Evolutionary conservation across 768 basidiomycete genomes (phyloP).

Genomic region (Scleroderma bovista): DNA sequence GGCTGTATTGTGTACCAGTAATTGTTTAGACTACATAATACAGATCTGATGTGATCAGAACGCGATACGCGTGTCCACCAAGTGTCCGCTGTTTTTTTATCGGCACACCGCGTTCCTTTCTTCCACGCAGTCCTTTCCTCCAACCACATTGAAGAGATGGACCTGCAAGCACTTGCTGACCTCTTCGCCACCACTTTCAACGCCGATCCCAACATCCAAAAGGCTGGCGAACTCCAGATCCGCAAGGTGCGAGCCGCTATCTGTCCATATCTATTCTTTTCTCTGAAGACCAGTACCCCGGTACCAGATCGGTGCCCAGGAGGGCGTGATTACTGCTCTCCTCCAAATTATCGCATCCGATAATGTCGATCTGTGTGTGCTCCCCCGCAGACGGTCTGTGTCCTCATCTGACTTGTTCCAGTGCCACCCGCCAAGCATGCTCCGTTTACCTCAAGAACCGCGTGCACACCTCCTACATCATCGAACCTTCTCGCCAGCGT

Average conservation of each 20-base stretch:
- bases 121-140: conserved; percentile 1
- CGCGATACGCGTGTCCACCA: conserved; percentile 19
- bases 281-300: conserved; percentile 1
- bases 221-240: conserved; percentile 81
- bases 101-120: conserved; percentile 9
- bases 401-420: conserved; percentile 22
- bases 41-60: conserved; percentile 3
- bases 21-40: background rate
- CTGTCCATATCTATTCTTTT: background rate
- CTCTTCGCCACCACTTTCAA: conserved; percentile 79
- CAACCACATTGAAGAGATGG: conserved; percentile 40
- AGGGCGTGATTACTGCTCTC: conserved; percentile 79
- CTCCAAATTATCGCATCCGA: conserved; percentile 81
- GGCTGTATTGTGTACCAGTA: too few species aligned
- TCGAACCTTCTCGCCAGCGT: conserved; percentile 39
- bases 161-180: conserved; percentile 67
- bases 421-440: conserved; percentile 78
- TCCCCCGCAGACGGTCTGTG: conserved; percentile 11
- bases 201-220: conserved; percentile 82
- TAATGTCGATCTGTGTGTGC: conserved; percentile 67
- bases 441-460: conserved; percentile 91
- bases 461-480: conserved; percentile 58
- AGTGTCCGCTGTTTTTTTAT: conserved; percentile 8
- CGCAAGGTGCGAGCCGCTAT: conserved; percentile 59
- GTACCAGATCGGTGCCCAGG: conserved; percentile 66